A percentile compares a stretch with the other conserved stretches of the same genome.
Conservation (phyloP, 805 yeast genomes). For the Tetrapisispora iriomotensis region DNA sequence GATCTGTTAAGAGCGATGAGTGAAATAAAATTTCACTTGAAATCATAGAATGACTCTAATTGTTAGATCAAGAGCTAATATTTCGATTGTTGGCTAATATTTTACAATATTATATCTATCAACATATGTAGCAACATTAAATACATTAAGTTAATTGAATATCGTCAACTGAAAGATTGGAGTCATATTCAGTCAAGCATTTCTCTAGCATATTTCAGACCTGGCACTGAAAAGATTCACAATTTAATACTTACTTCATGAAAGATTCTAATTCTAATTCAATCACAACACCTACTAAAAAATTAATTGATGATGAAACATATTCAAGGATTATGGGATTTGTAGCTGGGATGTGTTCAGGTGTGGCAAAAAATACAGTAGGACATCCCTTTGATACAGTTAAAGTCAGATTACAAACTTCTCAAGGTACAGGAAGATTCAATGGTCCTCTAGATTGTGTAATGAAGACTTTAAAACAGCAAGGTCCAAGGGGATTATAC, state of each 20-base stretch:
- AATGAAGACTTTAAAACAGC: conserved; percentile 35
- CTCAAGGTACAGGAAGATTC: conserved; percentile 73
- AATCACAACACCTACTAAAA: not conserved
- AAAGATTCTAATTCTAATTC: not conserved
- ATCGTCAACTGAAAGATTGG: too few species aligned
- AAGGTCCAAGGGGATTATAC: conserved; percentile 72
- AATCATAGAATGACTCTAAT: not conserved
- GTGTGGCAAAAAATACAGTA: conserved; percentile 73
- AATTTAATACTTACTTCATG: not conserved
- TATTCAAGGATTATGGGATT: conserved; percentile 47
- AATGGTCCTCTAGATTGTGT: conserved; percentile 39
- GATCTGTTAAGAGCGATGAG: not conserved
- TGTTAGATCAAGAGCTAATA: too few species aligned
- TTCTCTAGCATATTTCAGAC: too few species aligned
- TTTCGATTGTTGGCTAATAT: too few species aligned
- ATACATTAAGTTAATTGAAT: too few species aligned
- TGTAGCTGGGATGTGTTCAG: conserved; percentile 82
- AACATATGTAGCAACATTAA: too few species aligned
- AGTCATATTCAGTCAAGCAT: too few species aligned
- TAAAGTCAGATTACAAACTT: conserved; percentile 84
- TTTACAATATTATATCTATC: too few species aligned
- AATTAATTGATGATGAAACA: conserved; percentile 14
- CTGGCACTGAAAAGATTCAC: not conserved
- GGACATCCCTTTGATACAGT: conserved; percentile 97
- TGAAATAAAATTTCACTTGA: not conserved